A percentile compares a stretch with the other conserved stretches of the same genome.
Conservation (phyloP, 2,329 filamentous ascomycete genomes). For the Penicillium crustosum region DNA sequence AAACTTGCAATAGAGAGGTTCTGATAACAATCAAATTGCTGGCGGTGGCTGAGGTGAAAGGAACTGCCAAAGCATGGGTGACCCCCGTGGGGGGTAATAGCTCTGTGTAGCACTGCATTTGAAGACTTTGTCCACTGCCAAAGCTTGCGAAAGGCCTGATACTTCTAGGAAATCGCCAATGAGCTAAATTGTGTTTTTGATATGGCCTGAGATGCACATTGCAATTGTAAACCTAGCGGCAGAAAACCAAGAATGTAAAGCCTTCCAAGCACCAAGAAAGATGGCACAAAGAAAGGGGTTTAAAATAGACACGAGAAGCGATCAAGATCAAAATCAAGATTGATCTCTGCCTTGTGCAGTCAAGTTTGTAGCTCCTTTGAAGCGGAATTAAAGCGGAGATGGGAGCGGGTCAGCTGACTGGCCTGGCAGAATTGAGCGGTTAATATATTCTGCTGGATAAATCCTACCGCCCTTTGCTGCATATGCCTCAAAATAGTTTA, state of each 20-base stretch:
- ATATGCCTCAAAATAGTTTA: not conserved
- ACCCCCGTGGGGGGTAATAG: constrained; percentile 91
- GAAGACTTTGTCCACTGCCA: not conserved
- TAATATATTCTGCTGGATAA: not conserved
- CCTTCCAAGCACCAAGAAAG: not conserved
- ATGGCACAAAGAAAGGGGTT: not conserved
- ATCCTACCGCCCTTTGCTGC: not conserved
- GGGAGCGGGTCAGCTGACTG: constrained; percentile 2
- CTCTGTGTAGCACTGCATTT: constrained; percentile 98
- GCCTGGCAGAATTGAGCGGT: constrained; percentile 5
- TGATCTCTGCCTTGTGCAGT: not conserved
- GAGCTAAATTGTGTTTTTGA: constrained; percentile 9
- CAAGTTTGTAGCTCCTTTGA: constrained; percentile 9
- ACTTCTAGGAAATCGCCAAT: constrained; percentile 7
- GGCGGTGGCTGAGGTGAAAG: constrained; percentile 72
- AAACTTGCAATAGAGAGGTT: constrained; percentile 90
- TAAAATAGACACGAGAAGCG: not conserved
- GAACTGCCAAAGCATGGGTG: constrained; percentile 77
- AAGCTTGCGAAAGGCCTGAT: not conserved
- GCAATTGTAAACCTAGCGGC: constrained; percentile 6
- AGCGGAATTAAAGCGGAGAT: constrained; percentile 5
- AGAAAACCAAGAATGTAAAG: not conserved
- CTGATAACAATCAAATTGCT: constrained; percentile 89
- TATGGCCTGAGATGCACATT: constrained; percentile 13
- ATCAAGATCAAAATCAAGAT: constrained; percentile 1